These are phyloP conservation scores for Clitopilus hobsonii DNA, from an alignment of 768 basidiomycete genomes.

Conservation along the genomic window DNA sequence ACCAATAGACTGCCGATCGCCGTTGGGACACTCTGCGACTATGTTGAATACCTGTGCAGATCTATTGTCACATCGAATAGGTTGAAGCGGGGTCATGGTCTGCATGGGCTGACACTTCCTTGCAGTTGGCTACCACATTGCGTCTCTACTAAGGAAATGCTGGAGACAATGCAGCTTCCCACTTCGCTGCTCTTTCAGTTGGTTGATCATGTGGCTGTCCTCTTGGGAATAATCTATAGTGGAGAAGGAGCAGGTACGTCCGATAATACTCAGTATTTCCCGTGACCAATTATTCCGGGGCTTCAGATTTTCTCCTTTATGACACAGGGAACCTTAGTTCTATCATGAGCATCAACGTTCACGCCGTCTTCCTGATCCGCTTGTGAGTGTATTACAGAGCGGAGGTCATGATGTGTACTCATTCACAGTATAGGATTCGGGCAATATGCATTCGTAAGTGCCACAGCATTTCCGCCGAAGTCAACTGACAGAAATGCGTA, in stretches of 20 bases:
- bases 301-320: slow-evolving; percentile 23
- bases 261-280: background rate
- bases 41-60: slow-evolving; percentile 44
- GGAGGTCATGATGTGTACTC: background rate
- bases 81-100: slow-evolving; percentile 10
- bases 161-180: slow-evolving; percentile 4
- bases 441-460: slow-evolving; percentile 43
- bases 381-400: slow-evolving; percentile 33
- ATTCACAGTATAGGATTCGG: slow-evolving; percentile 32
- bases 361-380: slow-evolving; percentile 39
- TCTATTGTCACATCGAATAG: slow-evolving; percentile 31
- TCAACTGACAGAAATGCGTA: slow-evolving; percentile 18
- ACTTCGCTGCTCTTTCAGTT: slow-evolving; percentile 5
- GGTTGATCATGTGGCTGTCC: slow-evolving; percentile 12
- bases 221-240: slow-evolving; percentile 24
- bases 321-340: slow-evolving; percentile 16
- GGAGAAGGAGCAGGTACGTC: slow-evolving; percentile 22
- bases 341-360: slow-evolving; percentile 13
- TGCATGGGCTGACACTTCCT: slow-evolving; percentile 50
- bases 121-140: slow-evolving; percentile 41
- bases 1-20: slow-evolving; percentile 32
- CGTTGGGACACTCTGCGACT: slow-evolving; percentile 43
- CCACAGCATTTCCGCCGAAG: background rate
- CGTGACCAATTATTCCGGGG: background rate
- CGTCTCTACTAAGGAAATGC: slow-evolving; percentile 10